Base-by-base conservation (phyloP, 2,329 filamentous ascomycete species). In the Fusarium sublunatum region DNA sequence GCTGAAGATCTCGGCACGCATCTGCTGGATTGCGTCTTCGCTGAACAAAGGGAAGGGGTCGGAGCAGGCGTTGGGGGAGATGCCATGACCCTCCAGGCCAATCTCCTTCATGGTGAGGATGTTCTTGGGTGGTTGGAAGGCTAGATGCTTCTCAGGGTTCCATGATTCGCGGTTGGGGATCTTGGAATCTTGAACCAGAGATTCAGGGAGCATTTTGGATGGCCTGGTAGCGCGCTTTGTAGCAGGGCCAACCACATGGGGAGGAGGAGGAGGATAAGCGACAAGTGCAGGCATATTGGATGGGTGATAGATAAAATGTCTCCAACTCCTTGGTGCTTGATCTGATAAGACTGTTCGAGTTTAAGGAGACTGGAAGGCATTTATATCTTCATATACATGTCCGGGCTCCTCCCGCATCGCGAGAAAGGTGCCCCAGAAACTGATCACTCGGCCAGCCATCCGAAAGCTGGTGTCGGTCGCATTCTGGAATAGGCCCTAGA, bases 21-120 rank as follows among this genome's bases (percentile, higher is more conserved):
- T 61, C 29, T 65, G 47, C 2, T 65, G 35, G 4, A 71, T 64
- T 5, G 66, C 69, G 19, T 70, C 69, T 29, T 69, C 57, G 6
- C 58, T 65, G 3, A 70, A 51, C 6, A 76, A 54, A 1, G 73
- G 72, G 43, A 76, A 75, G 1, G 73, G 74, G 10, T 71, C 70
- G 1, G 73, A 71, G n/a, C 68, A 69, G 22, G 72, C 72, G 7
- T 70, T 53, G 12, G 68, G 56, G 1, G 70, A 71, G 12, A 73
- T 53, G 2, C 38, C 58, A 3, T 62, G 66, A 12, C 57, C 51
- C 48, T 68, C 52, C 5, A 65, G 52, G 3, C 11, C 56, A 13
- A 71, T 49, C 43, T 71, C 69, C 42, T 63, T 48, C 69, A 71
- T 71, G 4, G 36, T 68, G 15, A 70, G 53, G 29, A 68, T 62